A percentile compares a stretch with the other conserved stretches of the same genome.
Evolutionary conservation across 176 grass and related monocot genomes (phyloP).

Genomic region (Panicum miliaceum): DNA sequence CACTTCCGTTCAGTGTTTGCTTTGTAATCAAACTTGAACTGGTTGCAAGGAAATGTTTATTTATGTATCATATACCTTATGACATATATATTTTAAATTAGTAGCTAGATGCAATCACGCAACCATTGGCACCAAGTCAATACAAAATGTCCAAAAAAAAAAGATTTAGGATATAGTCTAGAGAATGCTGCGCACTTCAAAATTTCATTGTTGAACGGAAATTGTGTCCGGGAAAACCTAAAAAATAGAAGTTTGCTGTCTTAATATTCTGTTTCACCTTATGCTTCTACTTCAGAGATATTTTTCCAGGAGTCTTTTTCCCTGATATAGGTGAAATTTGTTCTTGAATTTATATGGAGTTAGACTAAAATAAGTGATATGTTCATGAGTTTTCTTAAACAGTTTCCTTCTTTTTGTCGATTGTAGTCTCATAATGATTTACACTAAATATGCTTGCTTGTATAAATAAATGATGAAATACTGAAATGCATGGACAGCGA

Average conservation of each 20-base stretch:
- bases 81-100: not conserved
- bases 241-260: not conserved
- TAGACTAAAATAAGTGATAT: not conserved
- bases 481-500: not conserved
- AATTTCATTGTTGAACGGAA: not conserved
- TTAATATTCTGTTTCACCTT: not conserved
- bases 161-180: not conserved
- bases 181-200: not conserved
- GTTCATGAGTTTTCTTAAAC: conserved; percentile 4
- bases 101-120: not conserved
- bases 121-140: not conserved
- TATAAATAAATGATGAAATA: not conserved
- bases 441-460: not conserved
- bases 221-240: not conserved
- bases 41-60: not conserved
- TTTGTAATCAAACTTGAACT: not conserved
- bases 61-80: not conserved
- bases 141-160: not conserved
- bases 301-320: not conserved
- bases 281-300: not conserved
- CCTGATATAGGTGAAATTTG: not conserved
- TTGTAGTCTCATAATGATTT: not conserved
- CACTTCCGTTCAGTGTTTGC: not conserved
- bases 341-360: not conserved
- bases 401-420: not conserved